Base-by-base conservation (phyloP, 2,329 filamentous ascomycete species). In the Paecilomyces fulvus region DNA sequence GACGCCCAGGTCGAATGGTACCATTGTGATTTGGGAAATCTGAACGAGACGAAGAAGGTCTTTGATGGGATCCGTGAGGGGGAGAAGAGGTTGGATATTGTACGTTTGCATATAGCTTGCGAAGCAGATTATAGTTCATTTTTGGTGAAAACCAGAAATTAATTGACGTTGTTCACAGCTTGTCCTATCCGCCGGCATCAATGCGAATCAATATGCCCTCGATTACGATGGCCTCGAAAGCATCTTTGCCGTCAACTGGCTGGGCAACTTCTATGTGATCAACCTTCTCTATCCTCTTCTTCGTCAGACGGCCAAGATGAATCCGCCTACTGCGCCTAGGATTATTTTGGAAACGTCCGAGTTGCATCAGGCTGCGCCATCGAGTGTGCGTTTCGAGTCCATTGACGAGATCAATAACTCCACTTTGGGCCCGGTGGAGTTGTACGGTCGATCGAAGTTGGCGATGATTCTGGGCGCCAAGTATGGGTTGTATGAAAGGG, bases 161-260 rank as follows among this genome's bases (percentile, higher is more conserved):
- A n/a, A 28, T 7, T 28, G 25, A 33, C 28, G n/a, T 14, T 14
- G 25, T 46, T 12, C 17, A 4, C 23, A 70, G 63, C 63, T 77
- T n/a, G 71, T 77, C 0, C 62, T 77, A 0, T 74, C 69, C 0
- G 75, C 76, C 0, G 76, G 76, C 3, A 77, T 78, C 58, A 78
- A 73, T 54, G 70, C 66, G 0, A 76, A 75, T 58, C 67, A 73
- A 55, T 73, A 69, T 71, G 48, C 65, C 69, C 1, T 65, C 65
- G 7, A 68, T 67, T 0, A 66, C 70, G 0, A 65, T 70, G 0
- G 75, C 75, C 0, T 64, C 75, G 1, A 71, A 78, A 3, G 73
- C 78, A 12, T 73, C 61, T 75, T 65, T 28, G 67, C 66, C 30
- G 73, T 76, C 63, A 75, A 75, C 61, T 73, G 70, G 64, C 60